Conservation (phyloP, 164 flowering plant genomes). For the Saururus chinensis region DNA sequence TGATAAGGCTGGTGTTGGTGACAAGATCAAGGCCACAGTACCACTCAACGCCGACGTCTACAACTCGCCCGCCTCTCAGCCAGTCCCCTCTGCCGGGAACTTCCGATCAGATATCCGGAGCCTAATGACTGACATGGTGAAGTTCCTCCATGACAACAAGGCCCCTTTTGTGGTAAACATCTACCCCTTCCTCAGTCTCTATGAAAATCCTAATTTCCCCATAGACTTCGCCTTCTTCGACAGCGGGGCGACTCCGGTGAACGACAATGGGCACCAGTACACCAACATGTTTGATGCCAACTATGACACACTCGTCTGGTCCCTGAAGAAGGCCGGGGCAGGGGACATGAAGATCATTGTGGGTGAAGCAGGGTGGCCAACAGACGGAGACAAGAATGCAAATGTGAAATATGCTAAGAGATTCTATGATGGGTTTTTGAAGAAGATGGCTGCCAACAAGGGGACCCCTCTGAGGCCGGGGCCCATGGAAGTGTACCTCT, state of each 20-base stretch:
- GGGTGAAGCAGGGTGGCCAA: constrained; percentile 98
- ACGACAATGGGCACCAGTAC: constrained; percentile 43
- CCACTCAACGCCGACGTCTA: constrained; percentile 94
- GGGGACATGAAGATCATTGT: constrained; percentile 52
- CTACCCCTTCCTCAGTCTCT: constrained; percentile 85
- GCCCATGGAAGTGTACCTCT: constrained; percentile 57
- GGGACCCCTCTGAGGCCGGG: constrained; percentile 81
- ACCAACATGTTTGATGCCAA: constrained; percentile 90
- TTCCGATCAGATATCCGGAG: constrained; percentile 52
- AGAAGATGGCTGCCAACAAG: constrained; percentile 41
- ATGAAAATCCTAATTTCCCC: constrained; percentile 60
- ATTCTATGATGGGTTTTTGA: constrained; percentile 72
- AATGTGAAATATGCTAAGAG: constrained; percentile 32
- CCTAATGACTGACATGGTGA: constrained; percentile 54
- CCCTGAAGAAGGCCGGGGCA: constrained; percentile 49
- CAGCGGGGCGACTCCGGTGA: constrained; percentile 31
- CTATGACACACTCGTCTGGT: constrained; percentile 64
- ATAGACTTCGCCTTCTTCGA: constrained; percentile 79
- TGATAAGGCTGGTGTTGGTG: constrained; percentile 55
- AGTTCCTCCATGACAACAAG: constrained; percentile 39
- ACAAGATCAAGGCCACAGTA: constrained; percentile 61
- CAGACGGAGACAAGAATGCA: constrained; percentile 60
- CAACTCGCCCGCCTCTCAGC: constrained; percentile 26
- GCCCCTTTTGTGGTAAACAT: constrained; percentile 80
- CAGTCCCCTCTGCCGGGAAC: constrained; percentile 58